Evolutionary conservation across 306 rosid genomes (phyloP).

Genomic region (Bauhinia variegata): DNA sequence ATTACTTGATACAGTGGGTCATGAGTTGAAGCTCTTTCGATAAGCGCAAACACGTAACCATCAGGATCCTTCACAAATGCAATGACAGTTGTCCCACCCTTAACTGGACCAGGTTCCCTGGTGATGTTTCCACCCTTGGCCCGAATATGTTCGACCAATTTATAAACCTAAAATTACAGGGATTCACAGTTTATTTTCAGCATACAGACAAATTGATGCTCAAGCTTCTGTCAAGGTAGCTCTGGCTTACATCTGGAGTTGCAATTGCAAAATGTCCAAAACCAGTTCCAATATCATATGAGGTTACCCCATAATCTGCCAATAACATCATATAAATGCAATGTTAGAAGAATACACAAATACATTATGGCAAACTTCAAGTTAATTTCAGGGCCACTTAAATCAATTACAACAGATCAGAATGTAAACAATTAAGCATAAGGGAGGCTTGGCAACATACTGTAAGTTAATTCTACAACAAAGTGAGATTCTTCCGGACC

Average conservation of each 20-base stretch:
- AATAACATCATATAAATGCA: constrained; percentile 23
- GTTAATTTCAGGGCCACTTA: neutral
- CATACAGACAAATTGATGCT: constrained; percentile 17
- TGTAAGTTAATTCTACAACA: constrained; percentile 88
- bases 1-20: constrained; percentile 94
- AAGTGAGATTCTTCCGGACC: constrained; percentile 80
- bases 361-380: neutral
- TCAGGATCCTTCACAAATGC: constrained; percentile 96
- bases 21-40: constrained; percentile 76
- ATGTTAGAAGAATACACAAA: constrained; percentile 24
- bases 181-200: constrained; percentile 25
- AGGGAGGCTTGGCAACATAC: constrained; percentile 51
- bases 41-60: constrained; percentile 82
- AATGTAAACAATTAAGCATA: neutral
- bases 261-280: constrained; percentile 93
- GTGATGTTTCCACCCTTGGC: constrained; percentile 81
- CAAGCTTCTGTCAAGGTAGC: constrained; percentile 18
- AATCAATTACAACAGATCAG: neutral
- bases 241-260: constrained; percentile 78
- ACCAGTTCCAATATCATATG: constrained; percentile 91
- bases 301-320: constrained; percentile 80
- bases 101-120: constrained; percentile 91
- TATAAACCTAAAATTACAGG: constrained; percentile 62
- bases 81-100: constrained; percentile 70
- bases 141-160: constrained; percentile 68